Conservation (phyloP, 2,329 filamentous ascomycete genomes). For the Bimuria novae-zelandiae region DNA sequence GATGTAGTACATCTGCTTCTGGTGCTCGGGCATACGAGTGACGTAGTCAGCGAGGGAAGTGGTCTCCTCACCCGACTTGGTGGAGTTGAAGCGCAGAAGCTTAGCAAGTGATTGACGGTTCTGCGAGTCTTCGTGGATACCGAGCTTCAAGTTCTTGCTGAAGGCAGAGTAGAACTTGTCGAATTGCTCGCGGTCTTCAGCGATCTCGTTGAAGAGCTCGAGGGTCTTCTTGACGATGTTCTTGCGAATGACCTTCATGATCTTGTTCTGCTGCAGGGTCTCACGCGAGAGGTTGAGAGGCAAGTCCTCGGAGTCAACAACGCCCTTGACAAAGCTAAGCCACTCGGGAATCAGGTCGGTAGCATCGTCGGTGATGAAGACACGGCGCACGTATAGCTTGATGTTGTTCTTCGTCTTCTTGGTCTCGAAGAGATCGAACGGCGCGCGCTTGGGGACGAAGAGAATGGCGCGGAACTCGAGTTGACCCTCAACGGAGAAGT, state of each 20-base stretch:
- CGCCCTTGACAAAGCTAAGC: slow-evolving; percentile 99
- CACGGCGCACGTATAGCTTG: slow-evolving; percentile 99
- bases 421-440: slow-evolving; percentile 99
- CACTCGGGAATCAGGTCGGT: slow-evolving; percentile 99
- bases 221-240: slow-evolving; percentile 99
- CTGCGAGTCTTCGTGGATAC: slow-evolving; percentile 99
- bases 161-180: slow-evolving; percentile 99
- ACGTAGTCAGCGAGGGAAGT: slow-evolving; percentile 97
- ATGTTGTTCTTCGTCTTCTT: slow-evolving; percentile 99
- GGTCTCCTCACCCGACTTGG: slow-evolving; percentile 95
- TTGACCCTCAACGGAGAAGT: slow-evolving; percentile 99
- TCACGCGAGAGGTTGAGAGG: slow-evolving; percentile 99
- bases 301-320: slow-evolving; percentile 99
- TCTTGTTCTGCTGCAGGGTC: slow-evolving; percentile 99
- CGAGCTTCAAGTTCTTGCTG: slow-evolving; percentile 99
- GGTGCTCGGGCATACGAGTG: slow-evolving; percentile 99
- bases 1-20: slow-evolving; percentile 99
- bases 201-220: slow-evolving; percentile 98
- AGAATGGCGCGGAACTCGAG: slow-evolving; percentile 99
- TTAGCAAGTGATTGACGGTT: slow-evolving; percentile 93
- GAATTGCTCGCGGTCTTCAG: slow-evolving; percentile 99
- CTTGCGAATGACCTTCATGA: slow-evolving; percentile 99
- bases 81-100: slow-evolving; percentile 98
- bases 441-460: slow-evolving; percentile 98
- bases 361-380: slow-evolving; percentile 99